Conservation (phyloP, 768 basidiomycete species). For the Termitomyces sp. region DNA sequence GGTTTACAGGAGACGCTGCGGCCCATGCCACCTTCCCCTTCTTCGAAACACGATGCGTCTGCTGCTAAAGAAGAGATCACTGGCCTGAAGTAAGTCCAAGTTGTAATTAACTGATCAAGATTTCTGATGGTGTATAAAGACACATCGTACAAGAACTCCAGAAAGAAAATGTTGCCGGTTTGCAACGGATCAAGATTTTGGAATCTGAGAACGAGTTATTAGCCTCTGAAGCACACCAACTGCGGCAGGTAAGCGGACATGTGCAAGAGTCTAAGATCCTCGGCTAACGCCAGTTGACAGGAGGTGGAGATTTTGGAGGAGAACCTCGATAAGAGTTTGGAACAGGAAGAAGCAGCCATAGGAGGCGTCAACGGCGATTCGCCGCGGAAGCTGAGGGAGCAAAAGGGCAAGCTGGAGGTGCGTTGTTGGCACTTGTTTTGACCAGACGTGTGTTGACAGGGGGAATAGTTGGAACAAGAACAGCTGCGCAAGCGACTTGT, state of each 20-base stretch:
- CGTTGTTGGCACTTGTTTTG: slow-evolving; percentile 10
- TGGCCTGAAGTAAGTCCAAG: slow-evolving; percentile 67
- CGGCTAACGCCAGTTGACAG: slow-evolving; percentile 31
- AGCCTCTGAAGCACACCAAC: slow-evolving; percentile 60
- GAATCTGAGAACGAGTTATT: slow-evolving; percentile 76
- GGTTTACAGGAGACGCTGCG: slow-evolving; percentile 25
- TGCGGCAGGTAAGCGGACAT: slow-evolving; percentile 55
- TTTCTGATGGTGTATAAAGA: slow-evolving; percentile 30
- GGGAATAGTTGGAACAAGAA: slow-evolving; percentile 58
- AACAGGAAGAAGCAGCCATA: slow-evolving; percentile 41
- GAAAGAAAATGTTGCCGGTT: slow-evolving; percentile 64
- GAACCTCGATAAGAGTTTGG: slow-evolving; percentile 60
- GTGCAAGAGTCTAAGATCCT: background rate
- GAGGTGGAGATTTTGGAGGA: slow-evolving; percentile 77
- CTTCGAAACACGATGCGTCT: slow-evolving; percentile 51
- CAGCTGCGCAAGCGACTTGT: slow-evolving; percentile 65
- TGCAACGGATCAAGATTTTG: slow-evolving; percentile 67
- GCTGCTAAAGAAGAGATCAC: slow-evolving; percentile 63
- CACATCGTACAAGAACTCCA: slow-evolving; percentile 88
- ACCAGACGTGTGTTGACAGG: background rate
- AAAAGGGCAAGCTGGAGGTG: slow-evolving; percentile 53
- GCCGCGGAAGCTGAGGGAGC: slow-evolving; percentile 44
- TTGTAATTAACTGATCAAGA: background rate
- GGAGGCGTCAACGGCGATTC: slow-evolving; percentile 27
- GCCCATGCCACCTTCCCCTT: slow-evolving; percentile 23